Evolutionary conservation across 768 basidiomycete genomes (phyloP), one percentile per base, ranked within the genome.

Genomic region (Tulasnella sp.): DNA sequence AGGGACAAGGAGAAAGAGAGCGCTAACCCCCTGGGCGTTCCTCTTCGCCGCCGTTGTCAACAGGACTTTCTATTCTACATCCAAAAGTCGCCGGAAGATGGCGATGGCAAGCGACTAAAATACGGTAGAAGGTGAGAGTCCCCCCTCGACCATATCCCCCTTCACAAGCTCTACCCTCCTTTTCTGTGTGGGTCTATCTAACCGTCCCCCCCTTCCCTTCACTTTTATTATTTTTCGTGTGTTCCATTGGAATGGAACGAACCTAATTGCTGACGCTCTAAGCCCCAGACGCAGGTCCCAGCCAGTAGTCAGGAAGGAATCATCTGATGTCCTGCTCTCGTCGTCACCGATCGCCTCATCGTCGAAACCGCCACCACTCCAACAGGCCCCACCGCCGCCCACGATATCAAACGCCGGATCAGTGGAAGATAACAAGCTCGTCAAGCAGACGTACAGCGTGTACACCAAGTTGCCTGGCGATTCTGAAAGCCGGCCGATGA

Each of bases 381-480:
- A 50, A 60, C 44, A 40, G 9, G 41, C 54, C 48, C 64, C 42
- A 42, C 60, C 41, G 34, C 37, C 72, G 79, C 42, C 79, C 6
- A 80, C 79, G 18, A 48, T 75, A 28, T 48, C 44, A 41, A 75
- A 44, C 31, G 44, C 79, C 28, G 37, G 28, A 22, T 42, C 79
- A 12, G 41, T 77, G 80, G 75, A 76, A 14, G 80, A 77, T 42
- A 42, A 80, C 46, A 46, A 77, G 31, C 75, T 80, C n/a, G 75
- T 80, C 50, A 80, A 80, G 58, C 80, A 80, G 75, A 80, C 80
- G 24, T 80, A 80, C 41, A 80, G 80, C 80, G 80, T 80, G 46
- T 77, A 41, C 75, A 77, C 75, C 24, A 76, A 76, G 14, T 50
- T 77, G 16, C 80, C 75, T 14, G 42, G n/a, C 6, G 75, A 76